These are phyloP conservation scores for Bryoglossum gracile DNA, from an alignment of 495 filamentous ascomycete genomes.

Conservation along the genomic window DNA sequence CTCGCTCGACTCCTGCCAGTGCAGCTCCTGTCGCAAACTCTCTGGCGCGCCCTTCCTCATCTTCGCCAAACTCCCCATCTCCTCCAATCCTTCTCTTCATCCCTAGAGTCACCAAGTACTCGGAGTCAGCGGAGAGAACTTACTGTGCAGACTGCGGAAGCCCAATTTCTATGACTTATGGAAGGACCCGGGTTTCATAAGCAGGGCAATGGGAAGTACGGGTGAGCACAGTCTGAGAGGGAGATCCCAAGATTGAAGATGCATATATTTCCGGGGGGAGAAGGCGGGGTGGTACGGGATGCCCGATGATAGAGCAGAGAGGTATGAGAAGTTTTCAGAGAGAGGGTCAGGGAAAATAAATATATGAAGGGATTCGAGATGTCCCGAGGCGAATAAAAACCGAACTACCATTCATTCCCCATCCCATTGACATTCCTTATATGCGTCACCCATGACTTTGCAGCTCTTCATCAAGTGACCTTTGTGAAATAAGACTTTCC, in stretches of 20 bases:
- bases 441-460: too few species aligned
- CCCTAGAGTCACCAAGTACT: constrained; percentile 12
- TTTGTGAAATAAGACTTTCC: too few species aligned
- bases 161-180: constrained; percentile 23
- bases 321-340: constrained; percentile 12
- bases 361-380: too few species aligned
- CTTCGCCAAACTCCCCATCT: constrained; percentile 16
- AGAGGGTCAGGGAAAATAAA: too few species aligned
- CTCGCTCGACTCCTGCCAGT: constrained; percentile 23
- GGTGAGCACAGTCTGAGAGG: constrained; percentile 23
- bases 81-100: constrained; percentile 11
- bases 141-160: constrained; percentile 21
- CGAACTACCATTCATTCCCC: too few species aligned
- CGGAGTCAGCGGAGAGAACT: constrained; percentile 13
- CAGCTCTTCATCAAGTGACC: too few species aligned
- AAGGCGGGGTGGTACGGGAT: constrained; percentile 19
- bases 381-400: too few species aligned
- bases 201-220: constrained; percentile 19
- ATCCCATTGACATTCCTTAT: too few species aligned
- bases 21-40: constrained; percentile 21
- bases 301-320: constrained; percentile 16
- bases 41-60: constrained; percentile 20
- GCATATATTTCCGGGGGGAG: constrained; percentile 23
- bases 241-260: constrained; percentile 5
- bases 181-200: constrained; percentile 16